phyloP scores from a whole-genome alignment of 805 yeast genomes.

The Barnettozyma populi region DNA sequence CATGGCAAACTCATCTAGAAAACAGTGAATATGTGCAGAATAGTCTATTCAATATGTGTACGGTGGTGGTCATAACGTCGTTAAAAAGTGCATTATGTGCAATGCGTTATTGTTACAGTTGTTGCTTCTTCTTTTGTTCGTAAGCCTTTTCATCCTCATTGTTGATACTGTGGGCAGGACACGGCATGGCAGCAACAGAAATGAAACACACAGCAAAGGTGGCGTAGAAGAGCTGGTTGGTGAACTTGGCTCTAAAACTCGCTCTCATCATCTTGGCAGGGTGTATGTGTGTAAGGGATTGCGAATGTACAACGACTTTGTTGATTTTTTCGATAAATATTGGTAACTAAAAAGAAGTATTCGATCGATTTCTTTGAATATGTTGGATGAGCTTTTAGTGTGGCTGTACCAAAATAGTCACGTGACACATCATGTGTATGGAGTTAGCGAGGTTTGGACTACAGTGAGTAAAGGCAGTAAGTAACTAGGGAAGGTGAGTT shows the following conservation, averaged over 20 bases:
- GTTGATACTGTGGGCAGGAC: slow-evolving; percentile 38
- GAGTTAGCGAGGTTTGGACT: too few relatives aligned
- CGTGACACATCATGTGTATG: too few relatives aligned
- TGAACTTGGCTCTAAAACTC: slow-evolving; percentile 45
- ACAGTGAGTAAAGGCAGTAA: too few relatives aligned
- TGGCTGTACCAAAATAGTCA: too few relatives aligned
- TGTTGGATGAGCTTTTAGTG: too few relatives aligned
- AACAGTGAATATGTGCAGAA: slow-evolving; percentile 1
- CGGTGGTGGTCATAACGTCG: slow-evolving; percentile 8
- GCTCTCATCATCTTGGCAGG: slow-evolving; percentile 36
- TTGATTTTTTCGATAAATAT: neutral
- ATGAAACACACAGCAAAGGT: slow-evolving; percentile 58
- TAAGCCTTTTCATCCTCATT: slow-evolving; percentile 33
- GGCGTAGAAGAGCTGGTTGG: slow-evolving; percentile 49
- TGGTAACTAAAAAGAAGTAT: too few relatives aligned
- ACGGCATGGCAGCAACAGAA: slow-evolving; percentile 38
- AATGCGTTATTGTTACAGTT: slow-evolving; percentile 2
- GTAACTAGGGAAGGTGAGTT: too few relatives aligned
- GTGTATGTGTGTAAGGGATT: neutral
- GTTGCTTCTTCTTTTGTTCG: slow-evolving; percentile 11
- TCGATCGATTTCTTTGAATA: too few relatives aligned
- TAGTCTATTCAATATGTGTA: slow-evolving; percentile 2
- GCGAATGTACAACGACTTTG: neutral
- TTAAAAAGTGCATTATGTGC: neutral
- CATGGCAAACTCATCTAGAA: neutral